These are phyloP conservation scores for Alternaria triticimaculans DNA, from an alignment of 2,329 filamentous ascomycete genomes.

Conservation along the genomic window DNA sequence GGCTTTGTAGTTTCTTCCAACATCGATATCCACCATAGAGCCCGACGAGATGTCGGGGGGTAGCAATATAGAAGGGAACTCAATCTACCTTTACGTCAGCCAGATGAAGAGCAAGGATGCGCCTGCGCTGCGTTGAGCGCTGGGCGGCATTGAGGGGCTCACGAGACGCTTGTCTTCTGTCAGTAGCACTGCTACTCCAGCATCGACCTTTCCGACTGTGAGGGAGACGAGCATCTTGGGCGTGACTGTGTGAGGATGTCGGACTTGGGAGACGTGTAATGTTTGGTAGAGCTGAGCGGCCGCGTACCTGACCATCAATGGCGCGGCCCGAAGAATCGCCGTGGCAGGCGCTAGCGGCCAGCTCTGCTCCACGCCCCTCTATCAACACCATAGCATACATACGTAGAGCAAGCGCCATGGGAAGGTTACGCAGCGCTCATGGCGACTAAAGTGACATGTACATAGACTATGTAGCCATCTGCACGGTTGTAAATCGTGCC, in stretches of 20 bases:
- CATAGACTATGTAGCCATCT: background rate
- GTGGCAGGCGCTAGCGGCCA: slow-evolving; percentile 3
- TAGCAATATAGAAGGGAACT: slow-evolving; percentile 96
- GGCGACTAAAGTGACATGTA: background rate
- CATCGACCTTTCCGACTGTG: slow-evolving; percentile 98
- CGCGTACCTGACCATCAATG: slow-evolving; percentile 12
- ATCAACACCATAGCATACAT: background rate
- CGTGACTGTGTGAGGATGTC: slow-evolving; percentile 1
- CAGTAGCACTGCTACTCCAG: slow-evolving; percentile 93
- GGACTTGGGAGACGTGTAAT: slow-evolving; percentile 1
- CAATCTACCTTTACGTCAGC: slow-evolving; percentile 70
- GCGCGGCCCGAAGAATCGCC: slow-evolving; percentile 12
- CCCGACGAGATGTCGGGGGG: slow-evolving; percentile 94
- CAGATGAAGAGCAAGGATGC: slow-evolving; percentile 26
- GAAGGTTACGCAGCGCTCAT: background rate
- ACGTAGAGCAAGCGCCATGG: background rate
- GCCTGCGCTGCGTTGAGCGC: slow-evolving; percentile 20
- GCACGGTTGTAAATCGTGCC: background rate
- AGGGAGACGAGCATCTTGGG: slow-evolving; percentile 88
- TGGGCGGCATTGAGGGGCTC: slow-evolving; percentile 50
- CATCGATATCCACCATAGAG: slow-evolving; percentile 97
- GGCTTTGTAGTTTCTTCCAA: slow-evolving; percentile 81
- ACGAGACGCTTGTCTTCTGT: slow-evolving; percentile 97
- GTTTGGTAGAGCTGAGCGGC: slow-evolving; percentile 5
- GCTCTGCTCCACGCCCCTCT: background rate